phyloP scores from a whole-genome alignment of 1,139 yeast species.

The Insectozyma bohioensis region DNA sequence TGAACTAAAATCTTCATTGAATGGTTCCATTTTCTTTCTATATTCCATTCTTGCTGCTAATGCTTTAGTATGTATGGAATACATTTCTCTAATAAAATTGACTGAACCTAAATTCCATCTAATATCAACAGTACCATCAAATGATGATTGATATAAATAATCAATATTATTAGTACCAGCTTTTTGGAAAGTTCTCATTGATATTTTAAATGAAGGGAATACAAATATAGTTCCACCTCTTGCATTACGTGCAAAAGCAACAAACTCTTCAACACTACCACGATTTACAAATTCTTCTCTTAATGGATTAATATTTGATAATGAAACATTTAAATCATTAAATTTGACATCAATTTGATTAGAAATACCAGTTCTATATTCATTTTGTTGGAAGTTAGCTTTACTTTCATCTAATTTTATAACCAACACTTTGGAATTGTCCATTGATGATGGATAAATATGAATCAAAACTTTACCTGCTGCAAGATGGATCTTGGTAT shows the following conservation, averaged over 20 bases:
- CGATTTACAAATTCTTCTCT: conserved; percentile 46
- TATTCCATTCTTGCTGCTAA: conserved; percentile 38
- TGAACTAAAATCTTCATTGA: conserved; percentile 12
- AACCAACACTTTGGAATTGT: conserved; percentile 72
- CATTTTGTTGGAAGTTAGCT: conserved; percentile 63
- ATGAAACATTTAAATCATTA: conserved; percentile 61
- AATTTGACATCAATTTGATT: conserved; percentile 54
- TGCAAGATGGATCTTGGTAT: conserved; percentile 62
- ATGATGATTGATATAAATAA: conserved; percentile 64
- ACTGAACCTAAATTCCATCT: conserved; percentile 93
- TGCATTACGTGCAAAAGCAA: conserved; percentile 55
- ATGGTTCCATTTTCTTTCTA: conserved; percentile 17
- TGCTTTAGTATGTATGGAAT: conserved; percentile 56
- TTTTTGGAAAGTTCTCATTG: conserved; percentile 74
- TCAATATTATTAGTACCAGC: conserved; percentile 52
- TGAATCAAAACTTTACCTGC: conserved; percentile 58
- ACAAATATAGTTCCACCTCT: conserved; percentile 78
- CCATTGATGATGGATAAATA: conserved; percentile 74
- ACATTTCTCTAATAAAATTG: conserved; percentile 90
- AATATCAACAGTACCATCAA: conserved; percentile 88
- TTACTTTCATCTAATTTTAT: conserved; percentile 57
- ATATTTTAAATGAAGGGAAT: conserved; percentile 72
- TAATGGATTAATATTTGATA: conserved; percentile 51
- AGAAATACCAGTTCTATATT: conserved; percentile 45
- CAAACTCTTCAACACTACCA: conserved; percentile 55